Conservation (phyloP, 441 rosid genomes). For the Daphne laureola region DNA sequence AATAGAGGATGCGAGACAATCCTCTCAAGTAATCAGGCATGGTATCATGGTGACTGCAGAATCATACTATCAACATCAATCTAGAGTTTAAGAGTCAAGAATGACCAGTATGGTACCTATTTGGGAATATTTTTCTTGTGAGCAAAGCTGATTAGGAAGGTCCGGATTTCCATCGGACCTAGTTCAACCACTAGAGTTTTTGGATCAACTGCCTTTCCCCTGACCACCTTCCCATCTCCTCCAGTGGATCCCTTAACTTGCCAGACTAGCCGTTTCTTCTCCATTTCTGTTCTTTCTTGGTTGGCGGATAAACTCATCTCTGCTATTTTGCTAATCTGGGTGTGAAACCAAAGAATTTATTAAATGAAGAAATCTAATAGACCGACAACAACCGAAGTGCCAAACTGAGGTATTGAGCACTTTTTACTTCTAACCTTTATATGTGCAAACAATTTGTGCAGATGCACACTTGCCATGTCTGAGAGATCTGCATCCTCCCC, state of each 20-base stretch:
- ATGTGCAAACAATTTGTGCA: slow-evolving; percentile 48
- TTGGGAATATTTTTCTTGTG: not conserved
- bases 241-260: slow-evolving; percentile 22
- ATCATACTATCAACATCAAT: too few relatives aligned
- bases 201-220: slow-evolving; percentile 25
- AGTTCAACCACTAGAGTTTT: slow-evolving; percentile 23
- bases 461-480: slow-evolving; percentile 48
- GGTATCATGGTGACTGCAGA: too few relatives aligned
- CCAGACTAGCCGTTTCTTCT: slow-evolving; percentile 27
- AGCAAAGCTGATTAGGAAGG: slow-evolving; percentile 18
- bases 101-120: not conserved
- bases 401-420: not conserved
- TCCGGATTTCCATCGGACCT: slow-evolving; percentile 36
- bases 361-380: not conserved
- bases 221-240: slow-evolving; percentile 14
- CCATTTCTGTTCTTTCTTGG: slow-evolving; percentile 29
- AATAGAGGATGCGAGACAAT: too few relatives aligned
- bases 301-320: slow-evolving; percentile 29
- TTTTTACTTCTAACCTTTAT: slow-evolving; percentile 34
- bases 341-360: slow-evolving; percentile 1
- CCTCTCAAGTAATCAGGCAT: too few relatives aligned
- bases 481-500: slow-evolving; percentile 77
- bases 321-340: slow-evolving; percentile 21
- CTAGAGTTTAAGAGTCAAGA: too few relatives aligned
- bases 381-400: not conserved